These are phyloP conservation scores for Paramecium caudatum DNA, from an alignment of 73 alveolate species.

Conservation along the genomic window DNA sequence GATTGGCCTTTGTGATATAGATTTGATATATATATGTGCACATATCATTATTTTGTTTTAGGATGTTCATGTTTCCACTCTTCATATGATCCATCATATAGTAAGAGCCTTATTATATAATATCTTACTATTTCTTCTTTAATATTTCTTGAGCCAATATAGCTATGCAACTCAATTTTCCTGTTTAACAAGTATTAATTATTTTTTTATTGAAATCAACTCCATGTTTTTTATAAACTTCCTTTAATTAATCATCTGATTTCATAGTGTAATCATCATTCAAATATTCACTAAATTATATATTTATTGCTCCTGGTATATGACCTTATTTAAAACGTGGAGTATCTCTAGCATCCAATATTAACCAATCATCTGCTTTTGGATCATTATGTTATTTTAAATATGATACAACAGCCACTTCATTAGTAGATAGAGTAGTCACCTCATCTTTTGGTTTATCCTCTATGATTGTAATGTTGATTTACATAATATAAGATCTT, in stretches of 20 bases:
- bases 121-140: background rate
- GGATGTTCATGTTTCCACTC: conserved; percentile 3
- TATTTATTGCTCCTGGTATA: conserved; percentile 40
- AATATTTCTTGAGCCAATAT: background rate
- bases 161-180: background rate
- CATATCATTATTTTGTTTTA: background rate
- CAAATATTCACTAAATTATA: conserved; percentile 27
- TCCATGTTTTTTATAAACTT: background rate
- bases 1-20: conserved; percentile 20
- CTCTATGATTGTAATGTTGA: background rate
- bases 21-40: conserved; percentile 6
- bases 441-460: background rate
- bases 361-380: background rate
- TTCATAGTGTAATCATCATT: conserved; percentile 3
- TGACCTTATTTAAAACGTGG: conserved; percentile 7
- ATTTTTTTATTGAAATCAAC: conserved; percentile 14
- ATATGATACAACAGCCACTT: background rate
- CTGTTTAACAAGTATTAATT: conserved; percentile 48
- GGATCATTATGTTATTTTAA: conserved; percentile 10
- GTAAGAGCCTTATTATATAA: background rate
- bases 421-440: background rate
- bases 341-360: conserved; percentile 12
- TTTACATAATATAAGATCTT: conserved; percentile 6
- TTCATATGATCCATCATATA: conserved; percentile 47
- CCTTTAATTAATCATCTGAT: conserved; percentile 1